Conservation (phyloP, 2,329 filamentous ascomycete species). For the Pseudocercospora fijiensis region DNA sequence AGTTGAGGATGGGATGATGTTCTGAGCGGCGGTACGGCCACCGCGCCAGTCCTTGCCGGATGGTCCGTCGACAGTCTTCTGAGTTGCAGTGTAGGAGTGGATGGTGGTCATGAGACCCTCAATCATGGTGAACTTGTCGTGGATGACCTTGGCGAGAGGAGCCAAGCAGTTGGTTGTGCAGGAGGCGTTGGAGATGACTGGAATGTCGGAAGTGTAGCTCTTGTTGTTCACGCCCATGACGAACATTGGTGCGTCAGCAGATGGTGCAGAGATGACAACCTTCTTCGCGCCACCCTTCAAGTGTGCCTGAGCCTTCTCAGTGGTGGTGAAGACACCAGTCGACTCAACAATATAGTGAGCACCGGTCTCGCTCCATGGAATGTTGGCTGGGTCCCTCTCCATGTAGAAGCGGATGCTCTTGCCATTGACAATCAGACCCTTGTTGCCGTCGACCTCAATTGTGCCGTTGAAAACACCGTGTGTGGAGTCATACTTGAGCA, state of each 20-base stretch:
- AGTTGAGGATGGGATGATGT: conserved; percentile 99
- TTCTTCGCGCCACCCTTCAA: conserved; percentile 98
- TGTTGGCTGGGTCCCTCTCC: conserved; percentile 83
- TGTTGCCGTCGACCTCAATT: conserved; percentile 69
- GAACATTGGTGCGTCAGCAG: conserved; percentile 98
- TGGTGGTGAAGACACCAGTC: conserved; percentile 98
- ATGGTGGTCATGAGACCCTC: conserved; percentile 99
- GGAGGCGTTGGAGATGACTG: conserved; percentile 98
- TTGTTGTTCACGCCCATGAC: conserved; percentile 99
- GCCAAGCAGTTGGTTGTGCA: conserved; percentile 99
- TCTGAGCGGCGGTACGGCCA: conserved; percentile 96
- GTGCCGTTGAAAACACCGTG: conserved; percentile 96
- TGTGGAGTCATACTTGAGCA: conserved; percentile 99
- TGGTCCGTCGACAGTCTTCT: conserved; percentile 98
- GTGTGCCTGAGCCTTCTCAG: conserved; percentile 89
- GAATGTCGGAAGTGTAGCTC: conserved; percentile 83
- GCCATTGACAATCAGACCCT: conserved; percentile 83
- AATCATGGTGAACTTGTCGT: conserved; percentile 96
- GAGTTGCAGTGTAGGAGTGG: conserved; percentile 99
- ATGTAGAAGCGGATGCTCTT: conserved; percentile 94
- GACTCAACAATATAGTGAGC: conserved; percentile 96
- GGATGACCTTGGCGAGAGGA: conserved; percentile 97
- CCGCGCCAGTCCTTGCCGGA: conserved; percentile 99
- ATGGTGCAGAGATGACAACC: conserved; percentile 80
- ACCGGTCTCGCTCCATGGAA: conserved; percentile 84